phyloP scores from a whole-genome alignment of 192 early-diverging fungal genomes.

The Coemansia sp. region DNA sequence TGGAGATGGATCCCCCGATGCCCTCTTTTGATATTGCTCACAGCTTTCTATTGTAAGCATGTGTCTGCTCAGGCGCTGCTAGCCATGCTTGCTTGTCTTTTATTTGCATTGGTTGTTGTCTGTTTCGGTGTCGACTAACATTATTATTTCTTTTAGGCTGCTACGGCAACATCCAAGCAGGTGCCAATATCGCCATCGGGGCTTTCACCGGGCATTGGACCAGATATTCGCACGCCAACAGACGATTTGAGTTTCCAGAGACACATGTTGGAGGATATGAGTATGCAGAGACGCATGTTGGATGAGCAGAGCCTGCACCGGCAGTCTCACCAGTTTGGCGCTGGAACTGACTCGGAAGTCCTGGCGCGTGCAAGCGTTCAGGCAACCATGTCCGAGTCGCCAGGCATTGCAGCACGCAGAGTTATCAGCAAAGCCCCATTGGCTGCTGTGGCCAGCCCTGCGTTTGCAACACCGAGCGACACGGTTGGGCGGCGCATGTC shows the following conservation, averaged over 20 bases:
- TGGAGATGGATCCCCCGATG: neutral
- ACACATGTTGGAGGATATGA: conserved; percentile 3
- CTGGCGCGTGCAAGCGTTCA: conserved; percentile 34
- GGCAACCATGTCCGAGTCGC: conserved; percentile 26
- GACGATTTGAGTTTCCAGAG: neutral
- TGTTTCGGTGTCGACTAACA: neutral
- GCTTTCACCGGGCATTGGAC: neutral
- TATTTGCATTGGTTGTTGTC: neutral
- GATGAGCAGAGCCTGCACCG: conserved; percentile 15
- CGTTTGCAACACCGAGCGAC: conserved; percentile 1
- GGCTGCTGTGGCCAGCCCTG: neutral
- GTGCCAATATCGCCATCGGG: conserved; percentile 2
- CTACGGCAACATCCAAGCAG: neutral
- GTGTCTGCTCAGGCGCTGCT: too few species aligned
- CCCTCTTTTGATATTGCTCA: neutral
- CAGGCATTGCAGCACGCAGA: conserved; percentile 11
- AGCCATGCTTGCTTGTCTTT: neutral
- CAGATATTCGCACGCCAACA: neutral
- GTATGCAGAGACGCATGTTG: neutral
- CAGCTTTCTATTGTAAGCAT: too few species aligned
- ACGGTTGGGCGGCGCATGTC: conserved; percentile 14
- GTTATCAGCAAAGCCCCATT: neutral
- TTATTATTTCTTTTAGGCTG: conserved; percentile 1
- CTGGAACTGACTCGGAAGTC: conserved; percentile 26
- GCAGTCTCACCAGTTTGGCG: conserved; percentile 3